Percentiles rank a stretch among this genome's conserved stretches.
Evolutionary conservation across 2,329 filamentous ascomycete species (phyloP).

Genomic region (Colletotrichum cereale): DNA sequence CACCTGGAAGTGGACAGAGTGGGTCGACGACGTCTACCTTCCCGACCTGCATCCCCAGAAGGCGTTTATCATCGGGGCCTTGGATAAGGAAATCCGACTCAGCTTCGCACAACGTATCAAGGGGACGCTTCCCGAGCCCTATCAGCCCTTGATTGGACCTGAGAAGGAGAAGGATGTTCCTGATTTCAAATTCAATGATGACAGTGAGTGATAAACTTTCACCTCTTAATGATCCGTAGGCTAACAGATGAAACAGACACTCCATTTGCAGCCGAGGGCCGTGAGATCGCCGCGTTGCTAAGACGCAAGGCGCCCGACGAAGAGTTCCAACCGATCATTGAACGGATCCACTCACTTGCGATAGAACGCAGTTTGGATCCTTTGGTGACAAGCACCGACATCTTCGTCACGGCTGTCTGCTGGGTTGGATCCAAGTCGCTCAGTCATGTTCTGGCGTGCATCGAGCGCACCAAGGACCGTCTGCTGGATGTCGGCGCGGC

Average conservation of each 20-base stretch:
- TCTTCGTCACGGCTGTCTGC: conserved; percentile 93
- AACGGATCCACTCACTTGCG: conserved; percentile 85
- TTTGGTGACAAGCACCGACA: conserved; percentile 88
- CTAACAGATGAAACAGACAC: conserved; percentile 65
- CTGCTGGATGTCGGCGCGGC: conserved; percentile 82
- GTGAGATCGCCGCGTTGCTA: conserved; percentile 82
- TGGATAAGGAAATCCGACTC: conserved; percentile 97
- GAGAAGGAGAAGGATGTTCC: conserved; percentile 97
- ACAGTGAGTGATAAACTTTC: conserved; percentile 65
- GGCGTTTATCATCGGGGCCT: conserved; percentile 88
- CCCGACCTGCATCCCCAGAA: conserved; percentile 87
- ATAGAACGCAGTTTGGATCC: conserved; percentile 79
- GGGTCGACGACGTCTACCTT: conserved; percentile 87
- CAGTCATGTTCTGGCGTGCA: conserved; percentile 94
- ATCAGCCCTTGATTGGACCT: conserved; percentile 82
- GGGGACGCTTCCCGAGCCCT: conserved; percentile 88
- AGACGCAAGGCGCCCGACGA: conserved; percentile 87
- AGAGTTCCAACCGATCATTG: conserved; percentile 85
- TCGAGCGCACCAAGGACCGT: conserved; percentile 93
- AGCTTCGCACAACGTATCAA: conserved; percentile 97
- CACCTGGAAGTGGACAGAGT: conserved; percentile 99
- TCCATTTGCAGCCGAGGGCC: conserved; percentile 87
- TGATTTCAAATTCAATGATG: conserved; percentile 88
- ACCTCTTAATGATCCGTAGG: conserved; percentile 3
- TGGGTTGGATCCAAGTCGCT: conserved; percentile 95